Base-by-base conservation (phyloP, 2,329 filamentous ascomycete genomes). In the Penicillium sp. region DNA sequence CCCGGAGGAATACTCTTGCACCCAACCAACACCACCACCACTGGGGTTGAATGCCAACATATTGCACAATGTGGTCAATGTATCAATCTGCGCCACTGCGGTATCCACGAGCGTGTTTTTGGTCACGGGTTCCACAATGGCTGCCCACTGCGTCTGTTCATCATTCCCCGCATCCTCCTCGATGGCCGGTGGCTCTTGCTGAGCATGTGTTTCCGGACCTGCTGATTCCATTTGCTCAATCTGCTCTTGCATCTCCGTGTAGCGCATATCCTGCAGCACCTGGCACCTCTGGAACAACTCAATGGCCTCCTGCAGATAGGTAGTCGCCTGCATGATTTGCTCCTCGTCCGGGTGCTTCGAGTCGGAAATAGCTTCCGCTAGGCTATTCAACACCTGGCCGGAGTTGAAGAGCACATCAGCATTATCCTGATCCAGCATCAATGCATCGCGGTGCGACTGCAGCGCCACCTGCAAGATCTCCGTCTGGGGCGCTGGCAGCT, bases 321-420 rank as follows among this genome's bases (percentile, higher is more conserved):
- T 69, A 11, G 78, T 66, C 0, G 79, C 76, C 46, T 79, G 68
- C 32, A 66, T 60, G 35, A 74, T 69, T 18, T 66, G 60, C 34
- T 62, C 61, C 18, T 74, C 69, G 2, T 63, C 65, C 1, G 65
- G 62, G 5, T 75, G 73, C 34, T 74, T 74, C n/a, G 74, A 72
- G 40, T 81, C 78, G 0, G 76, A 71, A 6, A 79, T 62, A 2
- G 71, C 71, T 68, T 88, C 85, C 1, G 81, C 82, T 29, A 87
- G 70, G 51, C 77, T 81, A 0, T 80, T 84, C 29, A 87, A 70
- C 3, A 86, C 80, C 64, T 87, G 85, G 1, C 79, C 82, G 5
- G 81, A 83, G 61, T 88, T 89, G 71, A 87, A 89, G 7, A 86
- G 69, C 4, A 80, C 75, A 65, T 89, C 84, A 1, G 82, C 72